Evolutionary conservation across 306 rosid genomes (phyloP).

Genomic region (Prunus campanulata): DNA sequence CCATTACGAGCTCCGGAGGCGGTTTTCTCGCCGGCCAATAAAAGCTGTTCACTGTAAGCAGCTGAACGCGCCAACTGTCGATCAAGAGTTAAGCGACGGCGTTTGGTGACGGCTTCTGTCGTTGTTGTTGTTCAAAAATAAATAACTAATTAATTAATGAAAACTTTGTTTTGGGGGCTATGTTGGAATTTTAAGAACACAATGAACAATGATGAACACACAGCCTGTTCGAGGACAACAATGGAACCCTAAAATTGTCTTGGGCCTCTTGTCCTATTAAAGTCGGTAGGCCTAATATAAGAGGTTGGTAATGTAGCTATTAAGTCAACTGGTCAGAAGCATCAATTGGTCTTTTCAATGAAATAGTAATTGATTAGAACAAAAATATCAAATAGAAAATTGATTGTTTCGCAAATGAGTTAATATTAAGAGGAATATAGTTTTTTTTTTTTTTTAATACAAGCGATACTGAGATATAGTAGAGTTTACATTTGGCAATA

Average conservation of each 20-base stretch:
- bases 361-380: not conserved
- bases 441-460: too few relatives aligned
- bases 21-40: constrained; percentile 17
- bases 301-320: too few relatives aligned
- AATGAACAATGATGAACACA: not conserved
- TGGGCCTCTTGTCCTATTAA: not conserved
- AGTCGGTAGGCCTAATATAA: not conserved
- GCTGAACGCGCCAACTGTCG: not conserved
- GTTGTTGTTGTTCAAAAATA: not conserved
- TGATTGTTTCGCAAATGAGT: too few relatives aligned
- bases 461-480: not conserved
- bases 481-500: not conserved
- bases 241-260: not conserved
- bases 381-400: too few relatives aligned
- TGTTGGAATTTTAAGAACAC: not conserved
- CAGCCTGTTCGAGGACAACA: not conserved
- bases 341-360: not conserved
- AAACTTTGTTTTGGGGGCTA: not conserved
- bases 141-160: too few relatives aligned
- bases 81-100: not conserved
- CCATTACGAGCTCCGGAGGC: constrained; percentile 33
- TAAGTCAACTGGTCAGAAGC: too few relatives aligned
- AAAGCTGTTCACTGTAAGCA: not conserved
- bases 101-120: not conserved
- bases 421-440: too few relatives aligned